Evolutionary conservation across 1,284 basidiomycete genomes (phyloP), one percentile per base, ranked within the genome.

Genomic region (Fereydounia khargensis): DNA sequence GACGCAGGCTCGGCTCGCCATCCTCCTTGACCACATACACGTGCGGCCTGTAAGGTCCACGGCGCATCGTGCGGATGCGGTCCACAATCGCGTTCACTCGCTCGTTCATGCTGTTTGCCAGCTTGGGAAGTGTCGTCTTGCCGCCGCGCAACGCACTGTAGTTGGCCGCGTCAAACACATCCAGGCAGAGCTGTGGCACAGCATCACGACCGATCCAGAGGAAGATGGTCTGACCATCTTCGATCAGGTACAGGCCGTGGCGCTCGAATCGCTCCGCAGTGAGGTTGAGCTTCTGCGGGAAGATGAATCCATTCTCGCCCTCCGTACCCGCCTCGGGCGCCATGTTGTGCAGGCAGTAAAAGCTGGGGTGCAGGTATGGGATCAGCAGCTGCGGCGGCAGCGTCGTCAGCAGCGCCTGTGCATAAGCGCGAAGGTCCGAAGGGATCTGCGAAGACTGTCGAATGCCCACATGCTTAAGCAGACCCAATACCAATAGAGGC

Each of bases 21-120:
- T 98, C 95, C 76, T 95, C 91, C 79, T 98, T 99, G 69, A 97
- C 92, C 33, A 98, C 80, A 75, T 97, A 98, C n/a, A 99, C 79
- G 74, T 95, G 89, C 13, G 91, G 89, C 72, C 87, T 86, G 78
- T 97, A 98, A 4, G 87, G 85, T 8, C 94, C 92, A 31, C 91
- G 82, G 18, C 81, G 70, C 80, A 86, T 83, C 78, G 95, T 91
- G 16, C 91, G 82, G 24, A 88, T 89, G 80, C 96, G 95, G 77
- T 89, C 87, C 42, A 99, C 80, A 65, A 99, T 83, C 1, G 90
- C 90, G 70, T 91, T 94, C 60, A 99, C 82, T 14, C 95, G 86
- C 76, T 92, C 86, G 20, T 86, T 90, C 84, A 97, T 96, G 2
- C 85, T 79, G 77, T 97, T 98, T 35, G 96, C 92, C 16, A 96